Base-by-base conservation (phyloP, 352 stramenopile species). In the Phytophthora chlamydospora region DNA sequence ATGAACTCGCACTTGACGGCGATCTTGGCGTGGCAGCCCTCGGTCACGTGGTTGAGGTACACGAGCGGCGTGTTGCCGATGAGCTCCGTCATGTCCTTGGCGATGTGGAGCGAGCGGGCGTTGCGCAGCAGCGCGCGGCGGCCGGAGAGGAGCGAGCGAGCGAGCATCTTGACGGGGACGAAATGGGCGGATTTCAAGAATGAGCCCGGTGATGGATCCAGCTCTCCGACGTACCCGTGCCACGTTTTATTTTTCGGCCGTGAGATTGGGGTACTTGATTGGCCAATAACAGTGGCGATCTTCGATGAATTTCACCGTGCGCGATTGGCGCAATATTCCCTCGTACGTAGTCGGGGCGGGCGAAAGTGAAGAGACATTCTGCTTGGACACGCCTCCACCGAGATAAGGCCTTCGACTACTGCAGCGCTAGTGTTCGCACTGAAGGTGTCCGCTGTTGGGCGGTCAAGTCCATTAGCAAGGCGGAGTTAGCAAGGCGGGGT, bases 1-100 rank as follows among this genome's bases (percentile, higher is more conserved):
- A 94, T 92, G 71, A 95, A 95, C 71, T 95, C 87, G 76, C 81
- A 92, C 69, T 95, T 95, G 66, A 91, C 87, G n/a, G 84, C 84
- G 61, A 95, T 89, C 69, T 92, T 91, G 52, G 87, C 87, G 76
- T 87, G 63, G 64, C 76, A 89, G 43, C 81, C 81, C 55, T 91
- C 79, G 0, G 83, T 90, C 46, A 94, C 85, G 51, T 66, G 76
- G 70, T 96, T 93, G 36, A 98, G 73, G 77, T 96, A 97, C 35
- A 98, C 91, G 17, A 98, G 74, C 35, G 96, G 96, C 24, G 96
- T 98, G 61, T 96, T 96, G 38, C 96, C 96, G 70, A 98, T 98
- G 46, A 98, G 85, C 54, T 91, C 91, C 19, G 97, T 96, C 73
- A 98, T 92, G 71, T 97, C 91, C 41, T 97, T 86, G 68, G 93